phyloP scores from a whole-genome alignment of 257 asterid genomes.

The Solanum chiquidenum region DNA sequence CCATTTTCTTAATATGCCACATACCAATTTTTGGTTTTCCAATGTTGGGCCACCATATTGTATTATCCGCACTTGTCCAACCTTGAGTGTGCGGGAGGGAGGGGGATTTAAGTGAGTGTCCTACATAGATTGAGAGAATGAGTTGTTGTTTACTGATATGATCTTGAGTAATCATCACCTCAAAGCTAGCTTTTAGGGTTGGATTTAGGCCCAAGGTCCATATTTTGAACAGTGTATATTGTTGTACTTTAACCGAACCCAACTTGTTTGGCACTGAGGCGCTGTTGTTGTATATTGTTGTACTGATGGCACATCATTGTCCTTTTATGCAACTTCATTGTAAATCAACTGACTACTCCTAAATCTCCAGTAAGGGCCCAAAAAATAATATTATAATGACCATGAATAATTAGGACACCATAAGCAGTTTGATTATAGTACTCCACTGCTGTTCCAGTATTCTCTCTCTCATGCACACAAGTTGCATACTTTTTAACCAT shows the following conservation, averaged over 20 bases:
- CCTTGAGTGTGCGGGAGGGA: background rate
- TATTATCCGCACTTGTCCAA: background rate
- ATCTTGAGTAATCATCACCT: background rate
- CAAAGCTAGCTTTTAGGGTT: background rate
- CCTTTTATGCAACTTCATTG: background rate
- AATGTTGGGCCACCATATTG: background rate
- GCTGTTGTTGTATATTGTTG: background rate
- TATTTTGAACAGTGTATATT: background rate
- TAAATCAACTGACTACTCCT: background rate
- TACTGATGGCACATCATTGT: background rate
- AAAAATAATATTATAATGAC: background rate
- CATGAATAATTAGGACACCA: background rate
- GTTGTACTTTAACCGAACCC: background rate
- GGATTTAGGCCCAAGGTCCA: background rate
- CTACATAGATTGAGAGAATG: background rate
- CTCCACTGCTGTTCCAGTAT: background rate
- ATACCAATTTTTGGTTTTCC: background rate
- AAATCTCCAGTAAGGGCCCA: background rate
- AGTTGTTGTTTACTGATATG: background rate
- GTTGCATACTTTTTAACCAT: background rate
- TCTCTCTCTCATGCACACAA: background rate
- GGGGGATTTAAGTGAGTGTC: background rate
- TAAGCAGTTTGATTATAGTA: background rate
- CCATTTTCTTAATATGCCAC: background rate
- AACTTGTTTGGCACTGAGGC: background rate